Evolutionary conservation across 2,329 filamentous ascomycete species (phyloP).

Genomic region (Teratosphaeria epicoccoides): DNA sequence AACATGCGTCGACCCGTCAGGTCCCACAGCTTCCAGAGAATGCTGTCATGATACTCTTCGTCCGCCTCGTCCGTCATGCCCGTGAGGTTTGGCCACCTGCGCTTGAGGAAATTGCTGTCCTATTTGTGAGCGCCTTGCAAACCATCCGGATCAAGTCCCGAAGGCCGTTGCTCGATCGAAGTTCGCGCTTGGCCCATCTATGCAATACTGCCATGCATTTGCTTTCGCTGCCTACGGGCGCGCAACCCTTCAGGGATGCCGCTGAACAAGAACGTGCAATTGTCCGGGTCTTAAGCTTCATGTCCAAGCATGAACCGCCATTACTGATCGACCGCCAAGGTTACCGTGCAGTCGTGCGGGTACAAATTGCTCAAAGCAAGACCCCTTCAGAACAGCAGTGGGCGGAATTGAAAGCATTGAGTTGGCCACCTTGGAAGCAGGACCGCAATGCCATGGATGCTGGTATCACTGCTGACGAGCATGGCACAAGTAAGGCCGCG

Average conservation of each 20-base stretch:
- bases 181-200: constrained; percentile 4
- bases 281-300: constrained; percentile 45
- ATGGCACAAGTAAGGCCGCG: constrained; percentile 47
- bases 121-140: constrained; percentile 10
- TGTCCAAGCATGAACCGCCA: constrained; percentile 45
- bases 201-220: constrained; percentile 23
- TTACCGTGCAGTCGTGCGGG: constrained; percentile 44
- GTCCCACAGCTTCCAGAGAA: constrained; percentile 5
- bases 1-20: not conserved
- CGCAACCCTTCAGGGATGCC: constrained; percentile 39
- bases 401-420: constrained; percentile 47
- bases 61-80: constrained; percentile 42
- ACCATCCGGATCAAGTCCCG: not conserved
- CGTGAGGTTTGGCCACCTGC: constrained; percentile 39
- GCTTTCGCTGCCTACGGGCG: constrained; percentile 29
- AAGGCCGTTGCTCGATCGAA: not conserved
- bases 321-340: constrained; percentile 47
- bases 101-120: constrained; percentile 19
- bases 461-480: constrained; percentile 44
- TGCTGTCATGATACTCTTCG: constrained; percentile 31
- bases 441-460: constrained; percentile 50
- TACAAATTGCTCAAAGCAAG: constrained; percentile 50
- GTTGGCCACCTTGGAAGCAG: constrained; percentile 58
- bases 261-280: constrained; percentile 46
- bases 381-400: constrained; percentile 46